A percentile compares a stretch with the other conserved stretches of the same genome.
Evolutionary conservation across 108 stramenopile species (phyloP).

Genomic region (Skeletonema potamos): DNA sequence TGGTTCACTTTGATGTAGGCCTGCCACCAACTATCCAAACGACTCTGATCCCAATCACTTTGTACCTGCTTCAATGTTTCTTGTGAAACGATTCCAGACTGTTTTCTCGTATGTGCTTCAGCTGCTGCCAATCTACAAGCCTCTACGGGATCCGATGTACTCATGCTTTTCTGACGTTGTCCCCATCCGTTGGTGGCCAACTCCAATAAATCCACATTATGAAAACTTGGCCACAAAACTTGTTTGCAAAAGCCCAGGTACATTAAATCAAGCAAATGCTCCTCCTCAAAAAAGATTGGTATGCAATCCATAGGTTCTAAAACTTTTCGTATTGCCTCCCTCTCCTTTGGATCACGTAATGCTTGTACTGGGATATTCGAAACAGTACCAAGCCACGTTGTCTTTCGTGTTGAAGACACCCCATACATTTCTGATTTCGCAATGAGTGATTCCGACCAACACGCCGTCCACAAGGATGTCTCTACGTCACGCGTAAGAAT

Average conservation of each 20-base stretch:
- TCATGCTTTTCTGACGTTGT: conserved; percentile 30
- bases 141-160: conserved; percentile 25
- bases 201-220: conserved; percentile 95
- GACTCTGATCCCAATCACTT: conserved; percentile 86
- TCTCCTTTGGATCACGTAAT: conserved; percentile 65
- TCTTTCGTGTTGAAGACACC: conserved; percentile 69
- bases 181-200: conserved; percentile 66
- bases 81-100: conserved; percentile 13
- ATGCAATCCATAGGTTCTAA: conserved; percentile 89
- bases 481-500: conserved; percentile 63
- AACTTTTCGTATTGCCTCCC: conserved; percentile 67
- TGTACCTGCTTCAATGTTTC: conserved; percentile 3
- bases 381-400: conserved; percentile 95
- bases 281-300: conserved; percentile 86
- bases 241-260: conserved; percentile 98
- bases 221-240: conserved; percentile 97
- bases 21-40: conserved; percentile 85
- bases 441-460: conserved; percentile 94
- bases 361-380: conserved; percentile 55
- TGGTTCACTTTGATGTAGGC: conserved; percentile 88
- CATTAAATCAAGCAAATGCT: conserved; percentile 55
- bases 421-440: conserved; percentile 84
- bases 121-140: conserved; percentile 45
- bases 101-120: conserved; percentile 41
- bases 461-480: conserved; percentile 72